Evolutionary conservation across 2,329 filamentous ascomycete species (phyloP).

Genomic region (Cercospora berteroae): DNA sequence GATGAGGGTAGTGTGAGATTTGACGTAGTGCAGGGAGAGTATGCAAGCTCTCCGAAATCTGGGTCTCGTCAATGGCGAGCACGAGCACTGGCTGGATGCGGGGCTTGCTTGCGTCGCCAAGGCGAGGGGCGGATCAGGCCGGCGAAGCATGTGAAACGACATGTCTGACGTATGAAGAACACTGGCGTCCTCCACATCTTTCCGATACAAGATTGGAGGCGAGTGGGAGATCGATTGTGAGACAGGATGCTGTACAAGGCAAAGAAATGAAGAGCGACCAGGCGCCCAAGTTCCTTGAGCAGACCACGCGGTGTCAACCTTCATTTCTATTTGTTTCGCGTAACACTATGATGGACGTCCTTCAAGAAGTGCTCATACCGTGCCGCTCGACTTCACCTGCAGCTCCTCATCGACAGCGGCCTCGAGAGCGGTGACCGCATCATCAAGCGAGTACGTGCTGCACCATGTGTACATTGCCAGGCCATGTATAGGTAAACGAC

Average conservation of each 20-base stretch:
- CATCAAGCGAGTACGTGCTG: conserved; percentile 37
- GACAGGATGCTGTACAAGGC: not conserved
- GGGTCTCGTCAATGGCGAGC: not conserved
- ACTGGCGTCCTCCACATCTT: not conserved
- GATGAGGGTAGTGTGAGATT: not conserved
- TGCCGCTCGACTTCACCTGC: conserved; percentile 13
- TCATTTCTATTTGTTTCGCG: no score
- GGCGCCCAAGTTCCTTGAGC: no score
- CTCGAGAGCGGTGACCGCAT: conserved; percentile 42
- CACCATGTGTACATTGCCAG: conserved; percentile 42
- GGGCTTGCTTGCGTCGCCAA: not conserved
- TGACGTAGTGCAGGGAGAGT: not conserved
- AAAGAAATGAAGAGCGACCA: not conserved
- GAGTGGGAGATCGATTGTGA: not conserved
- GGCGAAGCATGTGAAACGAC: not conserved
- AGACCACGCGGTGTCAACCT: no score
- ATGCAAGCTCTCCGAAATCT: not conserved
- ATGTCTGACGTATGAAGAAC: not conserved
- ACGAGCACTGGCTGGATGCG: not conserved
- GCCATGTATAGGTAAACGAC: conserved; percentile 44
- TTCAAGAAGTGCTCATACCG: no score
- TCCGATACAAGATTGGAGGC: not conserved
- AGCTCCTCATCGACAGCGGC: conserved; percentile 39
- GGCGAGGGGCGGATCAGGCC: not conserved
- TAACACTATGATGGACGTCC: no score